Conservation (phyloP, 2,329 filamentous ascomycete species). For the Sclerotinia subarctica region DNA sequence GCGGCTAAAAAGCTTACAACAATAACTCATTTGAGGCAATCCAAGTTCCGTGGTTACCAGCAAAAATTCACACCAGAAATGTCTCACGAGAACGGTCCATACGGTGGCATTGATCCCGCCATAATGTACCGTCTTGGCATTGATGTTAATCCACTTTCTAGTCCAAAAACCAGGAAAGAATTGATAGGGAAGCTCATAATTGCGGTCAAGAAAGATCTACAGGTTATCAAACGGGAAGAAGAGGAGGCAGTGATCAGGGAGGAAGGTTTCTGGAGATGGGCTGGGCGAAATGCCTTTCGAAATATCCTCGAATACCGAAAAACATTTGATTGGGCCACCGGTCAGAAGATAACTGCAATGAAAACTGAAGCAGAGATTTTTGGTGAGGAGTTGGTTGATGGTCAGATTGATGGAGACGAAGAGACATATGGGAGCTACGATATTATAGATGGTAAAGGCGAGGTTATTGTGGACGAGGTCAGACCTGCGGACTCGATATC, state of each 20-base stretch:
- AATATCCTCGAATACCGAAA: conserved; percentile 29
- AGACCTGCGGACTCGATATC: neutral
- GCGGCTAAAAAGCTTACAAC: conserved; percentile 27
- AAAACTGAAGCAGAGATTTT: conserved; percentile 10
- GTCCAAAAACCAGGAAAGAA: conserved; percentile 32
- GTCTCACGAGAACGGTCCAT: conserved; percentile 23
- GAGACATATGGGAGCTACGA: neutral
- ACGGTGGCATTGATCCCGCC: conserved; percentile 29
- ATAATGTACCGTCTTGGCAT: conserved; percentile 36
- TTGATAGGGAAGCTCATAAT: conserved; percentile 32
- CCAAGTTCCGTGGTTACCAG: conserved; percentile 26
- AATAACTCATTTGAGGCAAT: conserved; percentile 24
- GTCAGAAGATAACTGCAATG: conserved; percentile 29
- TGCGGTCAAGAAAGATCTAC: conserved; percentile 34
- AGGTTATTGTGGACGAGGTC: too few relatives aligned
- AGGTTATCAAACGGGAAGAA: conserved; percentile 32
- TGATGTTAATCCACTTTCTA: conserved; percentile 27
- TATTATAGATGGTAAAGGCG: neutral
- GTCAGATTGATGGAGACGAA: neutral
- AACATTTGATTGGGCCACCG: conserved; percentile 35
- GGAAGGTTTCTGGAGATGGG: conserved; percentile 38
- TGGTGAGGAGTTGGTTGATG: neutral
- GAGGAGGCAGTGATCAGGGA: conserved; percentile 31
- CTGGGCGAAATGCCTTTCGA: conserved; percentile 31
- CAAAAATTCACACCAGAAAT: conserved; percentile 25